These are phyloP conservation scores for Peronosclerospora sorghi DNA, from an alignment of 352 stramenopile species.

Conservation along the genomic window DNA sequence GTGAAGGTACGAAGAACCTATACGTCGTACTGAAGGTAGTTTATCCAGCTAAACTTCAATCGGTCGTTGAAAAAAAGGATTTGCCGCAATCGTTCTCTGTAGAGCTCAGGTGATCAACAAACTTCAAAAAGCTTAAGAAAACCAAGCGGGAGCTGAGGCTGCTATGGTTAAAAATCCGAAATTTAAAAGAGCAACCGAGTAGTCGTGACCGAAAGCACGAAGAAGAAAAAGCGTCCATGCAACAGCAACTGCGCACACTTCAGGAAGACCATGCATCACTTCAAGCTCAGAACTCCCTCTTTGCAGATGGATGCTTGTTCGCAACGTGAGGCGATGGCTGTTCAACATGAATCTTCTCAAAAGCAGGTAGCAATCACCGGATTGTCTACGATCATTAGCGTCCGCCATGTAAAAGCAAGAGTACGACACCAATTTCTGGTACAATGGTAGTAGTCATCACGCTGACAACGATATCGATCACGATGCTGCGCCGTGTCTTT, in stretches of 20 bases:
- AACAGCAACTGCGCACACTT: slow-evolving; percentile 37
- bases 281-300: slow-evolving; percentile 50
- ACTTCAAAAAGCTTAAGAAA: slow-evolving; percentile 46
- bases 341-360: slow-evolving; percentile 11
- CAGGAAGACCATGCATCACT: slow-evolving; percentile 48
- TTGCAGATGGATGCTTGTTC: slow-evolving; percentile 73
- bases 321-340: slow-evolving; percentile 36
- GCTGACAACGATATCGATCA: neutral
- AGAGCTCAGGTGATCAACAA: slow-evolving; percentile 49
- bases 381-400: neutral
- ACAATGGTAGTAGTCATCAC: slow-evolving; percentile 8
- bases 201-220: slow-evolving; percentile 41
- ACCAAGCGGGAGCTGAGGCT: slow-evolving; percentile 49
- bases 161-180: too few relatives aligned
- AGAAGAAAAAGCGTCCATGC: slow-evolving; percentile 34
- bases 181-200: slow-evolving; percentile 61
- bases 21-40: slow-evolving; percentile 36
- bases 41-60: slow-evolving; percentile 27
- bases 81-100: slow-evolving; percentile 27
- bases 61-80: slow-evolving; percentile 45
- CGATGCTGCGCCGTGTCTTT: neutral
- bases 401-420: slow-evolving; percentile 10
- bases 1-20: slow-evolving; percentile 40
- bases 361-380: slow-evolving; percentile 3
- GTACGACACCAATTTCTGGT: slow-evolving; percentile 4